These are phyloP conservation scores for Cystobasidiopsis lactophilus DNA, from an alignment of 768 basidiomycete species.

Conservation along the genomic window DNA sequence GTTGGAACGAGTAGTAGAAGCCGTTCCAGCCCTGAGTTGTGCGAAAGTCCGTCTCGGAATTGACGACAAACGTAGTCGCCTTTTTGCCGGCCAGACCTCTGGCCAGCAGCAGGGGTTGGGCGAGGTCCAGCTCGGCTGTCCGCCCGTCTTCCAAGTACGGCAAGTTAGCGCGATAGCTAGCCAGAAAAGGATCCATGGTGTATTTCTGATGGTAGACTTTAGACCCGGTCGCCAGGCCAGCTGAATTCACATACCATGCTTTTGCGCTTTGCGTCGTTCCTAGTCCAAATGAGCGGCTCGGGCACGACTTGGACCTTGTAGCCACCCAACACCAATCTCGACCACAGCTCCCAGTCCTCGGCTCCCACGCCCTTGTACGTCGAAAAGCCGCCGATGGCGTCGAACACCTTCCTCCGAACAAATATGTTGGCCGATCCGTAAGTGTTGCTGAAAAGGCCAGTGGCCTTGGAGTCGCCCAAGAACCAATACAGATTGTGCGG, in stretches of 20 bases:
- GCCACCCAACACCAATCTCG: slow-evolving; percentile 3
- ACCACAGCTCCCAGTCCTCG: slow-evolving; percentile 16
- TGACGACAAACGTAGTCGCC: neutral
- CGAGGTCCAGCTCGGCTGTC: slow-evolving; percentile 9
- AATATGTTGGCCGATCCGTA: slow-evolving; percentile 16
- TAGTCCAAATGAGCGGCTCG: slow-evolving; percentile 9
- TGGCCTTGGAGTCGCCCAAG: slow-evolving; percentile 9
- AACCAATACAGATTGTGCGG: slow-evolving; percentile 15
- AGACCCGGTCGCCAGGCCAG: neutral
- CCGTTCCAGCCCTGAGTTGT: slow-evolving; percentile 14
- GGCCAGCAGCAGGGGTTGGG: slow-evolving; percentile 10
- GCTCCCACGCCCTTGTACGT: slow-evolving; percentile 14
- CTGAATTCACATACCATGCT: slow-evolving; percentile 2
- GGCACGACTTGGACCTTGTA: slow-evolving; percentile 8
- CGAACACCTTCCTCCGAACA: slow-evolving; percentile 5
- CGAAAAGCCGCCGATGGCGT: slow-evolving; percentile 9
- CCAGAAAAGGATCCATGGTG: slow-evolving; percentile 15
- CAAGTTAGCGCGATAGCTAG: slow-evolving; percentile 9
- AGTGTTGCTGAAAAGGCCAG: slow-evolving; percentile 10
- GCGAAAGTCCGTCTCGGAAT: slow-evolving; percentile 12
- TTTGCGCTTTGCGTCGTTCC: slow-evolving; percentile 10
- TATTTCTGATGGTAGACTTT: slow-evolving; percentile 4
- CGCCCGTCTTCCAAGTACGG: slow-evolving; percentile 13
- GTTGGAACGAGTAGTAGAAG: slow-evolving; percentile 13
- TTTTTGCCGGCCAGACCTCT: neutral